A percentile compares a stretch with the other conserved stretches of the same genome.
These are phyloP conservation scores for Scedosporium apiospermum DNA, from an alignment of 2,329 filamentous ascomycete genomes.

Conservation along the genomic window DNA sequence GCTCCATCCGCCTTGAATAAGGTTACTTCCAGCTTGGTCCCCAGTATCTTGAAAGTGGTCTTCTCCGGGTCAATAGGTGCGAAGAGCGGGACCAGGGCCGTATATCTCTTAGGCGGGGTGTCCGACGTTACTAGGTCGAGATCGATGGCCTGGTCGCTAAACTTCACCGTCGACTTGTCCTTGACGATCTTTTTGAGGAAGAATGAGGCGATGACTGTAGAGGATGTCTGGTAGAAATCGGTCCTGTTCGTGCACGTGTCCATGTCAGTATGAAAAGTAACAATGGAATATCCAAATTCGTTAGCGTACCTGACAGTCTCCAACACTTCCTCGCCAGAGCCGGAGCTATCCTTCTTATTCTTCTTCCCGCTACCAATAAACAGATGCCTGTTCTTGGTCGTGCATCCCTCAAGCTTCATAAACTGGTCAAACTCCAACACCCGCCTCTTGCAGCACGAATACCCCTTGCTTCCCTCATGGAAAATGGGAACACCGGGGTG, in stretches of 20 bases:
- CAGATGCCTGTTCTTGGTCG: slow-evolving; percentile 69
- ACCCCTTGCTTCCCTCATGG: slow-evolving; percentile 97
- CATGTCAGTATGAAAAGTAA: not conserved
- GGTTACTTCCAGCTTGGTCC: slow-evolving; percentile 79
- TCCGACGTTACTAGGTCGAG: slow-evolving; percentile 84
- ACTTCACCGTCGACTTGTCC: slow-evolving; percentile 61
- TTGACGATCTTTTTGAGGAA: slow-evolving; percentile 98
- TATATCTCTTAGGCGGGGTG: slow-evolving; percentile 67
- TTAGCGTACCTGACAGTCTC: slow-evolving; percentile 59
- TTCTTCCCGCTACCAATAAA: slow-evolving; percentile 75
- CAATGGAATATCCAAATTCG: slow-evolving; percentile 2
- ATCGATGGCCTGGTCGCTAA: slow-evolving; percentile 52
- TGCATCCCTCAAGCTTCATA: slow-evolving; percentile 88
- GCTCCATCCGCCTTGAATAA: slow-evolving; percentile 62
- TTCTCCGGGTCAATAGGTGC: slow-evolving; percentile 65
- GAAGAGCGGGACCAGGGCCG: slow-evolving; percentile 63
- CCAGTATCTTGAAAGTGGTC: slow-evolving; percentile 71
- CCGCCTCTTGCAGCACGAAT: slow-evolving; percentile 89
- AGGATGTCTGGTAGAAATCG: slow-evolving; percentile 91
- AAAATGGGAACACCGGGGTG: slow-evolving; percentile 90
- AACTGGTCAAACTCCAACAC: slow-evolving; percentile 98
- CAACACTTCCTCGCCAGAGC: slow-evolving; percentile 57
- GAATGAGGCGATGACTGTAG: slow-evolving; percentile 77
- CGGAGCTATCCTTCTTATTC: slow-evolving; percentile 32
- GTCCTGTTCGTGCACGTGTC: slow-evolving; percentile 26